Base-by-base conservation (phyloP, 2,329 filamentous ascomycete species). In the Ceratocystis eucalypticola region DNA sequence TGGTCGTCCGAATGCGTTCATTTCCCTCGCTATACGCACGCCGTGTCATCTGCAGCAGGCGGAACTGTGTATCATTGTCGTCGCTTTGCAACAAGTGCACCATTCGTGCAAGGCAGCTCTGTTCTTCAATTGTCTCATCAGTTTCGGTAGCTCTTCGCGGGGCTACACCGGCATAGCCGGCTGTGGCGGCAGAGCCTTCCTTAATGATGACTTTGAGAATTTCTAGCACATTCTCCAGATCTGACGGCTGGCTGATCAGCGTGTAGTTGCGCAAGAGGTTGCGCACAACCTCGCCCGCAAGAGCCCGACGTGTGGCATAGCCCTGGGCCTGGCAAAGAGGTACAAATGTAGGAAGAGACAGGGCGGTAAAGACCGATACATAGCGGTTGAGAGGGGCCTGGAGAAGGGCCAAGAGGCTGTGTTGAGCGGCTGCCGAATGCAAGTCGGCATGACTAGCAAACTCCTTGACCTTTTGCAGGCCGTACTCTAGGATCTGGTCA, bases 71-170 rank as follows among this genome's bases (percentile, higher is more conserved):
- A 71, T 96, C 91, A 72, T 97, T 97, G 73, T 95, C 84, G 45
- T 89, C 81, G 57, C 85, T 88, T 67, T 90, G 82, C 64, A 99
- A 84, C 66, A 96, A 80, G 76, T 99, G 94, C 20, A 96, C 86
- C 73, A 99, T 87, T 71, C 94, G 84, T 45, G 94, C 94, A 65
- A 99, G 81, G 91, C 91, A 96, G 64, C 94, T 94, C 79, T 99
- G 94, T 77, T 99, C 94, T 76, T 99, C 93, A 72, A 97, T 86
- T 0, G 93, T 97, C 78, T 99, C 95, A 69, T 99, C 94, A 0
- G 94, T 97, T 78, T 99, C 95, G 61, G 82, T 74, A 0, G 79
- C 84, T 69, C 91, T 86, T 69, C 90, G 82, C 72, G 93, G 89
- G 5, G 88, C 84, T 48, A 88, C 85, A 2, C 90, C 89, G 0